Evolutionary conservation across 768 basidiomycete species (phyloP).

Genomic region (Rhodotorula graminis): DNA sequence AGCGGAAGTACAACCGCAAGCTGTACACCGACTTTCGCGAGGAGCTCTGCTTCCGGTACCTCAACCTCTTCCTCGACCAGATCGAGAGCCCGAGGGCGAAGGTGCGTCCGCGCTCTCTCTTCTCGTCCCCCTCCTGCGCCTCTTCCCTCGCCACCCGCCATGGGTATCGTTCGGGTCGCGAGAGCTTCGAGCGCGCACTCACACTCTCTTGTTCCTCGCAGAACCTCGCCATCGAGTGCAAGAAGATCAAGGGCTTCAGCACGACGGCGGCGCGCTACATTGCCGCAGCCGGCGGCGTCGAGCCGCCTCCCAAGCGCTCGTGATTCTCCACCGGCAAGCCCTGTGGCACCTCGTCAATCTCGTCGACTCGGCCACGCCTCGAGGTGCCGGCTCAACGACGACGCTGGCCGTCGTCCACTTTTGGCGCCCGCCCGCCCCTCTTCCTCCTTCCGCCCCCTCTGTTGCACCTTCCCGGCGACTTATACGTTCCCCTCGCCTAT

Average conservation of each 20-base stretch:
- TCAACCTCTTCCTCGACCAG: conserved; percentile 57
- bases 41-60: conserved; percentile 67
- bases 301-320: neutral
- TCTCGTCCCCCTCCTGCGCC: conserved; percentile 52
- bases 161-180: too few relatives aligned
- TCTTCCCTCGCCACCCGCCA: too few relatives aligned
- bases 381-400: too few relatives aligned
- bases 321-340: too few relatives aligned
- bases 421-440: too few relatives aligned
- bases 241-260: conserved; percentile 44
- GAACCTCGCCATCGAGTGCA: conserved; percentile 43
- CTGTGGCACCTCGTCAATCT: neutral
- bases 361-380: neutral
- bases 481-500: too few relatives aligned
- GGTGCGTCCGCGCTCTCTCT: conserved; percentile 10
- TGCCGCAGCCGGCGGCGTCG: conserved; percentile 10
- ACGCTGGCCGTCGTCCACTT: neutral
- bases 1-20: conserved; percentile 72
- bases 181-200: neutral
- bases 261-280: conserved; percentile 33
- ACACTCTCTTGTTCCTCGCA: neutral
- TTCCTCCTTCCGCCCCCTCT: too few relatives aligned
- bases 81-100: conserved; percentile 52
- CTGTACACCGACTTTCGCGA: conserved; percentile 73
- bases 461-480: too few relatives aligned